phyloP scores from a whole-genome alignment of 306 rosid species.

The Cicer bijugum region DNA sequence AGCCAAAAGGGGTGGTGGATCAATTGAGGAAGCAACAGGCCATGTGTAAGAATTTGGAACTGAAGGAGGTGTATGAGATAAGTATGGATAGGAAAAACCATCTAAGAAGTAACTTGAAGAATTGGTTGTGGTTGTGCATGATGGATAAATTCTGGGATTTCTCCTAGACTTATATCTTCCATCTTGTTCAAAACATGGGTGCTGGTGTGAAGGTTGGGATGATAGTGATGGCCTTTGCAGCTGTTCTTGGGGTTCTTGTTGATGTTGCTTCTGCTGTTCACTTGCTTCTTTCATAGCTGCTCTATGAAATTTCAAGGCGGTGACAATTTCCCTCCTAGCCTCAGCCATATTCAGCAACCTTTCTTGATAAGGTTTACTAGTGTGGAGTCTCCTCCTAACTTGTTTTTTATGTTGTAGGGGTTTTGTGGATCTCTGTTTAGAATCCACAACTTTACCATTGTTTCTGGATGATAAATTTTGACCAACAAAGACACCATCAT shows the following conservation, averaged over 20 bases:
- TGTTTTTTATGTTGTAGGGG: constrained; percentile 70
- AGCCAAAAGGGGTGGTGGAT: constrained; percentile 48
- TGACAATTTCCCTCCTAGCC: constrained; percentile 88
- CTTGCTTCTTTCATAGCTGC: constrained; percentile 83
- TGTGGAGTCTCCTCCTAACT: constrained; percentile 78
- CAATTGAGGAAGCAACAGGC: constrained; percentile 50
- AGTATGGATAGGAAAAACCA: constrained; percentile 46
- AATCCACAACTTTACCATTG: constrained; percentile 47
- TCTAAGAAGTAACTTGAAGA: constrained; percentile 48
- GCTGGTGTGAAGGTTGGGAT: constrained; percentile 41
- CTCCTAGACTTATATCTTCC: constrained; percentile 60
- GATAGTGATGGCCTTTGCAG: constrained; percentile 40
- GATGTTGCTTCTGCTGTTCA: constrained; percentile 60
- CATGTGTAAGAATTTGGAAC: constrained; percentile 52
- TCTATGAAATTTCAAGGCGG: constrained; percentile 88
- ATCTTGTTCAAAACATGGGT: constrained; percentile 56
- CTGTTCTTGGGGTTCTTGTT: constrained; percentile 46
- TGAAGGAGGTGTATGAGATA: constrained; percentile 32
- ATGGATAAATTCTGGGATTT: constrained; percentile 61
- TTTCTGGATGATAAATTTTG: constrained; percentile 37
- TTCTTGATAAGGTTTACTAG: constrained; percentile 75
- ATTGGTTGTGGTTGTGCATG: constrained; percentile 49
- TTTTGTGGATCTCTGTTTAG: constrained; percentile 45
- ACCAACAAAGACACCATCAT: constrained; percentile 35
- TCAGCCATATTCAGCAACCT: constrained; percentile 88